Evolutionary conservation across 306 rosid species (phyloP), one percentile per base, ranked within the genome.

Genomic region (Clitoria ternatea): DNA sequence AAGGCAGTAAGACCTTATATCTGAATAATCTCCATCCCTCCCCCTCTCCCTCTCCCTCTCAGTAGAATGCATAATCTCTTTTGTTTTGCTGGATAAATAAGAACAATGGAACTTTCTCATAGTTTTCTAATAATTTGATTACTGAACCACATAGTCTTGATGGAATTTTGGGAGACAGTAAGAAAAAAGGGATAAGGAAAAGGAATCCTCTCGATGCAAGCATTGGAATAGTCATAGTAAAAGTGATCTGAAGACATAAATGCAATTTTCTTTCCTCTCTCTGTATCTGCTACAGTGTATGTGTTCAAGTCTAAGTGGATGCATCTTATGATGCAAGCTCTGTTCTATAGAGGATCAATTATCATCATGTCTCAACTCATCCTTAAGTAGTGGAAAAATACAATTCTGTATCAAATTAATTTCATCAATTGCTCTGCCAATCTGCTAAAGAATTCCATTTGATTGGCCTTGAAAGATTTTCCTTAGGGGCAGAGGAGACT

Each of bases 401-500:
- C 36, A 35, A 57, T 56, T 70, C 23, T 70, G 45, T 6, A 50
- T 13, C 22, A 57, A 72, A 30, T 30, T 59, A 59, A 32, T 33
- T 55, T 72, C 30, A 72, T 50, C 63, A 15, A 56, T 32, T 72
- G 62, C 40, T 64, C 17, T 11, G 23, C 45, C 72, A 47, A 50
- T 50, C 13, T 1, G 61, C 13, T 27, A 53, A 24, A 24, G 12
- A 13, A 5, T 11, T 12, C 5, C 20, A 13, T 35, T 49, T 36
- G 49, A 44, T 71, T 71, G 59, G 59, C 55, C 56, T 42, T 56
- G 67, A 44, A 70, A 56, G 23, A 26, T 7, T 40, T 55, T 15
- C 64, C 64, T 7, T 2, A 22, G 14, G 64, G 42, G 1, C 0
- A 57, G 64, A 30, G 64, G n/a, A 30, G 2, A 32, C 3, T 57